Conservation (phyloP, 2,329 filamentous ascomycete genomes). For the Penicillium psychrosexuale region DNA sequence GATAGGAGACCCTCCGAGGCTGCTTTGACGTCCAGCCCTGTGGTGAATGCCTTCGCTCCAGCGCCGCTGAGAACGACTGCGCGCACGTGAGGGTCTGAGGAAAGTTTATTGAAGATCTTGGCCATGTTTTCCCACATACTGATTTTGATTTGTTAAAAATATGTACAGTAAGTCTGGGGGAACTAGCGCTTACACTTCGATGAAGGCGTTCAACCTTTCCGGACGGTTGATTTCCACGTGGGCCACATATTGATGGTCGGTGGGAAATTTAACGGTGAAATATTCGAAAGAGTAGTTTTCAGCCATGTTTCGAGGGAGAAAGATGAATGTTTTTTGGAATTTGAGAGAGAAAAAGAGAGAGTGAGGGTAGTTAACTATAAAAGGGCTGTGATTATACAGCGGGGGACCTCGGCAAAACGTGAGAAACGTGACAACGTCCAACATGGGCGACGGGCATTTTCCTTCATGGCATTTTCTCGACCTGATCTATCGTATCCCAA, state of each 20-base stretch:
- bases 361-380: no score
- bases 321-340: not conserved
- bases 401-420: slow-evolving; percentile 4
- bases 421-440: not conserved
- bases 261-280: slow-evolving; percentile 71
- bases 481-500: no score
- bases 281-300: slow-evolving; percentile 44
- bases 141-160: slow-evolving; percentile 1
- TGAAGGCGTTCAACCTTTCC: slow-evolving; percentile 83
- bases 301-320: slow-evolving; percentile 21
- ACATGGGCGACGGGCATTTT: no score
- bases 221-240: slow-evolving; percentile 90
- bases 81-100: slow-evolving; percentile 68
- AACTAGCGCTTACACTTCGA: slow-evolving; percentile 53
- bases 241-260: slow-evolving; percentile 62
- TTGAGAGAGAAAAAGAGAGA: not conserved
- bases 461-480: no score
- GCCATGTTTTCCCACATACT: slow-evolving; percentile 84
- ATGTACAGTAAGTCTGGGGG: not conserved
- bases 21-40: slow-evolving; percentile 78
- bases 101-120: slow-evolving; percentile 68
- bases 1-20: slow-evolving; percentile 56
- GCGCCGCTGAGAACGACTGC: slow-evolving; percentile 75
- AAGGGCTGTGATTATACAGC: not conserved
- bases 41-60: slow-evolving; percentile 79